Percentiles rank a stretch among this genome's conserved stretches.
These are phyloP conservation scores for Elaeis guineensis DNA, from an alignment of 176 grass and related monocot genomes.

Conservation along the genomic window DNA sequence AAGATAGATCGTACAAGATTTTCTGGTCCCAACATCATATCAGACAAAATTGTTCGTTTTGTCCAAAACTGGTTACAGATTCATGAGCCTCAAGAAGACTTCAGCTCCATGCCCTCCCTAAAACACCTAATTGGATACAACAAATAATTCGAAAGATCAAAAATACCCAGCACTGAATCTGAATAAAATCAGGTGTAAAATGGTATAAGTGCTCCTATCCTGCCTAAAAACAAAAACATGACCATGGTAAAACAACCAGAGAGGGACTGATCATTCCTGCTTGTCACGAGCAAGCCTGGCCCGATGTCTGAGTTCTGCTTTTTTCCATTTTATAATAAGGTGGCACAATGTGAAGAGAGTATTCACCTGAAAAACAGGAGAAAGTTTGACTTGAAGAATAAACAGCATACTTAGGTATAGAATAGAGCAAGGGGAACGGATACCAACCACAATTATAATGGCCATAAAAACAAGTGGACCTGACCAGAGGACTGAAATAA, in stretches of 20 bases:
- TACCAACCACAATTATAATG: slow-evolving; percentile 68
- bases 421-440: neutral
- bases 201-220: too few species aligned
- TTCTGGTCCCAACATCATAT: too few species aligned
- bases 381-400: neutral
- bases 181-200: too few species aligned
- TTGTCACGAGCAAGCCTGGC: slow-evolving; percentile 45
- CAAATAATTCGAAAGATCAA: too few species aligned
- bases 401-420: neutral
- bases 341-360: slow-evolving; percentile 63
- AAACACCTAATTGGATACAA: too few species aligned
- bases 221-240: too few species aligned
- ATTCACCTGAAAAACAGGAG: slow-evolving; percentile 48
- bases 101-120: too few species aligned
- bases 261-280: slow-evolving; percentile 31
- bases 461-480: slow-evolving; percentile 65
- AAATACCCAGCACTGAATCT: too few species aligned
- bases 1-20: too few species aligned
- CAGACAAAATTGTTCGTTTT: too few species aligned
- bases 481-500: slow-evolving; percentile 88
- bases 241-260: neutral
- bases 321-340: slow-evolving; percentile 83
- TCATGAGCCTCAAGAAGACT: too few species aligned
- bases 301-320: slow-evolving; percentile 64
- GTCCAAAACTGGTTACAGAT: too few species aligned